Conservation (phyloP, 495 filamentous ascomycete species). For the Talaromyces borbonicus region DNA sequence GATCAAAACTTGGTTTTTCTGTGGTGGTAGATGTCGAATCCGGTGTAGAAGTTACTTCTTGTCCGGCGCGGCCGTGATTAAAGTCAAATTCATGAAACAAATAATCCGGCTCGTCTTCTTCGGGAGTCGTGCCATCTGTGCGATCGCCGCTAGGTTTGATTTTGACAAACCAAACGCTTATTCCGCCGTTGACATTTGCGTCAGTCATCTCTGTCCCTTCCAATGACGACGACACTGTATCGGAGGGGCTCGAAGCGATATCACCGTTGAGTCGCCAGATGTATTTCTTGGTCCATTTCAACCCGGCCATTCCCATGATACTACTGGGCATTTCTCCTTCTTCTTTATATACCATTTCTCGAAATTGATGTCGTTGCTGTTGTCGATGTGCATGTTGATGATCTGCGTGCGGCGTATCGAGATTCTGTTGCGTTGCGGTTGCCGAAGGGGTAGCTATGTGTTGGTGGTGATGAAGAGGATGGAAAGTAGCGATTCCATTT, state of each 20-base stretch:
- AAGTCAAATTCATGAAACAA: constrained; percentile 38
- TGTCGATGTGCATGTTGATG: too few species aligned
- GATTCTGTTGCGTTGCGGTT: not conserved
- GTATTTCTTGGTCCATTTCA: constrained; percentile 38
- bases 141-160: constrained; percentile 8
- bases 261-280: constrained; percentile 30
- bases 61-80: not conserved
- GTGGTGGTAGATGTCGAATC: too few species aligned
- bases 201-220: too few species aligned
- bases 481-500: constrained; percentile 32
- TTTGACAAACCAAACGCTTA: constrained; percentile 42
- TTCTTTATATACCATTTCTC: constrained; percentile 35
- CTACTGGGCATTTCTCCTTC: constrained; percentile 30
- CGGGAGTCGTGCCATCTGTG: not conserved
- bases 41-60: not conserved
- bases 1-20: constrained; percentile 4
- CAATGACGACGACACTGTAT: too few species aligned
- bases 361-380: not conserved
- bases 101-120: constrained; percentile 32
- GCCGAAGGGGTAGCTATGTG: not conserved
- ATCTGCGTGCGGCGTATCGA: too few species aligned
- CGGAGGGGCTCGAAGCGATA: too few species aligned
- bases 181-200: constrained; percentile 10
- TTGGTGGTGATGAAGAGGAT: constrained; percentile 15
- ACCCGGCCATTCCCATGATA: constrained; percentile 12